Conservation (phyloP, 148 eudicot species). For the Rhododendron molle region DNA sequence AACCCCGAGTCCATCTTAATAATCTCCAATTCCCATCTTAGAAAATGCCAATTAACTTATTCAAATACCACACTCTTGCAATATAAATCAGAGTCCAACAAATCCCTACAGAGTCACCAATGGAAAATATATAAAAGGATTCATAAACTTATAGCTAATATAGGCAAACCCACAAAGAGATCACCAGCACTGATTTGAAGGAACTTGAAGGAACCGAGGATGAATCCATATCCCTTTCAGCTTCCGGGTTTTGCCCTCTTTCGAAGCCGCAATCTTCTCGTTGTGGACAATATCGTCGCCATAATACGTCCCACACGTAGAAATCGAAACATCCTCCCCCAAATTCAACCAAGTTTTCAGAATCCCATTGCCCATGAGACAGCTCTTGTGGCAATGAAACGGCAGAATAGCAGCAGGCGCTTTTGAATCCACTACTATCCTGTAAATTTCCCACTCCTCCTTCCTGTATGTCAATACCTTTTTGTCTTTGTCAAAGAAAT, state of each 20-base stretch:
- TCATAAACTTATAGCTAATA: not conserved
- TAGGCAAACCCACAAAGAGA: not conserved
- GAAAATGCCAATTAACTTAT: too few species aligned
- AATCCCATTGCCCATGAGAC: not conserved
- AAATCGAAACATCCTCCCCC: conserved; percentile 12
- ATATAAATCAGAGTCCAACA: not conserved
- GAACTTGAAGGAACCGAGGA: conserved; percentile 21
- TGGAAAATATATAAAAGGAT: not conserved
- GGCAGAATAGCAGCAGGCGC: not conserved
- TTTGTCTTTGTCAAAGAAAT: conserved; percentile 7
- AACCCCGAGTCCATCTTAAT: too few species aligned
- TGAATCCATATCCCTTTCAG: conserved; percentile 29
- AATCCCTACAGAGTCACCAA: not conserved
- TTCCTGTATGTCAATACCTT: conserved; percentile 3
- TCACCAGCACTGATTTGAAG: conserved; percentile 6
- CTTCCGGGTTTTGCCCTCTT: not conserved
- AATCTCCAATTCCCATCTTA: not conserved
- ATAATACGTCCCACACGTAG: conserved; percentile 17
- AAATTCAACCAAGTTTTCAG: conserved; percentile 1
- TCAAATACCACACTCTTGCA: not conserved
- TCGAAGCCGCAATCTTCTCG: not conserved
- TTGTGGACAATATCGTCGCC: not conserved
- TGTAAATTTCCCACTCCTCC: not conserved
- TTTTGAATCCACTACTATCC: not conserved
- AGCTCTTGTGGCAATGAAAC: not conserved